Conservation (phyloP, 2,329 filamentous ascomycete species). For the Talaromyces sp. region DNA sequence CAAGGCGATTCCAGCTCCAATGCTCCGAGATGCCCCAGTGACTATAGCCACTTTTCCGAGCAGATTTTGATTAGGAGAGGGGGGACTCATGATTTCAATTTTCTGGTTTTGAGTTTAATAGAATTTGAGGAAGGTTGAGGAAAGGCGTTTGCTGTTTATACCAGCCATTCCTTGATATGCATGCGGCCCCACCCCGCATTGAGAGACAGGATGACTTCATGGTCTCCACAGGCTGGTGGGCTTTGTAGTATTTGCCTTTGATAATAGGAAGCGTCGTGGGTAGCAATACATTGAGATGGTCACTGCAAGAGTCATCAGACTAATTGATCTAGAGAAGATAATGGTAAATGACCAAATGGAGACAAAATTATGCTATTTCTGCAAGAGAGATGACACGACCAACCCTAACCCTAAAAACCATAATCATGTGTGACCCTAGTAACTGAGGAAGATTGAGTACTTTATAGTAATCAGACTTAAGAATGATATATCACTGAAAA, state of each 20-base stretch:
- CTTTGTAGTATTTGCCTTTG: neutral
- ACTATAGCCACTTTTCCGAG: slow-evolving; percentile 42
- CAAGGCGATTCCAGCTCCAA: slow-evolving; percentile 46
- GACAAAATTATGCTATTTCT: neutral
- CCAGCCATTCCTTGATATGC: neutral
- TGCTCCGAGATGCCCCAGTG: slow-evolving; percentile 48
- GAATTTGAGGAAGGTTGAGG: neutral
- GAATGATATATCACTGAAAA: neutral
- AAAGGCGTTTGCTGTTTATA: neutral
- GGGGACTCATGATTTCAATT: neutral
- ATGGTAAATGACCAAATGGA: too few relatives aligned
- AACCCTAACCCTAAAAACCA: too few relatives aligned
- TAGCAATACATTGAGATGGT: neutral
- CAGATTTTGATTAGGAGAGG: neutral
- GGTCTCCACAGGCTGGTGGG: neutral
- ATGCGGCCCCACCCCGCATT: neutral
- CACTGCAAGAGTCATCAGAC: neutral
- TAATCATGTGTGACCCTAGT: neutral
- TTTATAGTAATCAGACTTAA: neutral
- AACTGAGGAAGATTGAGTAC: neutral
- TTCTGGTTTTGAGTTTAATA: neutral
- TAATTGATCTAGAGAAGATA: neutral
- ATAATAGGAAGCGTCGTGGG: neutral
- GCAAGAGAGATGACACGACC: neutral
- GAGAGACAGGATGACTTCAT: neutral